Evolutionary conservation across 169 alveolate species (phyloP), one percentile per base, ranked within the genome.

Genomic region (Cryptosporidium xiaoi): DNA sequence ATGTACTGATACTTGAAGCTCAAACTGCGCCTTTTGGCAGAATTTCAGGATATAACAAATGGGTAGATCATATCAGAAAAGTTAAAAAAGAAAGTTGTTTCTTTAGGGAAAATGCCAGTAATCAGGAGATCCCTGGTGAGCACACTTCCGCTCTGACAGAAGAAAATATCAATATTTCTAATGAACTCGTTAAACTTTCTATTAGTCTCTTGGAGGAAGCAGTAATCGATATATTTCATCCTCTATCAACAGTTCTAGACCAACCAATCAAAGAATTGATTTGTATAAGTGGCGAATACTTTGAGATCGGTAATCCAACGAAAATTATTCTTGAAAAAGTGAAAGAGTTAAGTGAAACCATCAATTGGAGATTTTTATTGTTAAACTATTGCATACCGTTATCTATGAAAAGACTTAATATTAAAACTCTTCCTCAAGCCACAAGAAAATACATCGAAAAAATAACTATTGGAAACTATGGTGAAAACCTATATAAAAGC

Each of bases 151-250:
- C 33, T 16, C 51, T 77, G 16, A 40, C 87, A 8, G 71, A 60
- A 18, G 87, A 77, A 62, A 62, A 31, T 1, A 40, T 77, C 27
- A 34, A 46, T 3, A 44, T 77, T 1, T 65, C 64, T 27, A 77
- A 77, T 24, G 87, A 77, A 27, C 64, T 77, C 31, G 46, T 77
- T 27, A 60, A 51, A 46, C 87, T 77, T 62, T 77, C 87, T 15
- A 13, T 77, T 1, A 64, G 56, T 48, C 71, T 77, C n/a, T 44
- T 77, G 13, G 87, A 77, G 27, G 87, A 77, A 36, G 71, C 56
- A 15, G 87, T 62, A 15, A 77, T 77, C 29, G 87, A 77, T 44
- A 77, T 77, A 15, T 77, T 60, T 31, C 87, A 77, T 48, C 87
- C 87, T 44, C 87, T 77, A 18, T 77, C 87, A 18, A 18, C 69